These are phyloP conservation scores for Myxozyma geophila DNA, from an alignment of 805 yeast genomes.

Conservation along the genomic window DNA sequence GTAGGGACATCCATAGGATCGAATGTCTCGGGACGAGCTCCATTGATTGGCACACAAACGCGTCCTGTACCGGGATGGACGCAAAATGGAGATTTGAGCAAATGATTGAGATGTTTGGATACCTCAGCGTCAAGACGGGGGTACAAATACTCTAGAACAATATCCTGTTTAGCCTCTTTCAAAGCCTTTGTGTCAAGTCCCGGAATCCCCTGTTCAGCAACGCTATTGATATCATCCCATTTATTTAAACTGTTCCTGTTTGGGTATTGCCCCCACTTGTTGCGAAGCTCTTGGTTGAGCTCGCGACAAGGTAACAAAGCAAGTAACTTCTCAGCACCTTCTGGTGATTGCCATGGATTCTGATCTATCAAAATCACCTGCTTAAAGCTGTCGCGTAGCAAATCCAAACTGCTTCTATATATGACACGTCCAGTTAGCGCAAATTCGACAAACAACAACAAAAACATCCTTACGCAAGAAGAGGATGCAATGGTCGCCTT, in stretches of 20 bases:
- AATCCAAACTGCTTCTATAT: constrained; percentile 67
- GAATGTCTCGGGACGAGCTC: constrained; percentile 54
- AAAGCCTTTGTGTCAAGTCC: constrained; percentile 52
- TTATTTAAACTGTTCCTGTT: constrained; percentile 62
- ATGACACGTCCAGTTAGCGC: not conserved
- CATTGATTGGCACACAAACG: constrained; percentile 79
- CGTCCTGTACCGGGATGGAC: constrained; percentile 83
- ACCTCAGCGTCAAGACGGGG: constrained; percentile 95
- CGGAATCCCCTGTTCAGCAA: constrained; percentile 50
- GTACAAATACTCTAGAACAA: constrained; percentile 77
- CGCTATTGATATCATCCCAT: constrained; percentile 71
- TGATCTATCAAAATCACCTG: constrained; percentile 75
- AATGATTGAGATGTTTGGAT: constrained; percentile 84
- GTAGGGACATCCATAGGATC: constrained; percentile 83
- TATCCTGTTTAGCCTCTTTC: constrained; percentile 78
- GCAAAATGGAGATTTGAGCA: constrained; percentile 94
- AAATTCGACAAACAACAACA: not conserved
- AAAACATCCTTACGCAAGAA: constrained; percentile 42
- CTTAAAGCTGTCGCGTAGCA: constrained; percentile 66
- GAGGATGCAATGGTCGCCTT: constrained; percentile 89
- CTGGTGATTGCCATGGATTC: constrained; percentile 76
- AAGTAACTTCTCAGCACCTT: constrained; percentile 60
- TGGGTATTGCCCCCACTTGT: constrained; percentile 62
- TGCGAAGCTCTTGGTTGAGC: constrained; percentile 52
- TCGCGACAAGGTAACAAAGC: constrained; percentile 65